Evolutionary conservation across 1,139 yeast genomes (phyloP), one percentile per base, ranked within the genome.

Genomic region (Pichia sp.): DNA sequence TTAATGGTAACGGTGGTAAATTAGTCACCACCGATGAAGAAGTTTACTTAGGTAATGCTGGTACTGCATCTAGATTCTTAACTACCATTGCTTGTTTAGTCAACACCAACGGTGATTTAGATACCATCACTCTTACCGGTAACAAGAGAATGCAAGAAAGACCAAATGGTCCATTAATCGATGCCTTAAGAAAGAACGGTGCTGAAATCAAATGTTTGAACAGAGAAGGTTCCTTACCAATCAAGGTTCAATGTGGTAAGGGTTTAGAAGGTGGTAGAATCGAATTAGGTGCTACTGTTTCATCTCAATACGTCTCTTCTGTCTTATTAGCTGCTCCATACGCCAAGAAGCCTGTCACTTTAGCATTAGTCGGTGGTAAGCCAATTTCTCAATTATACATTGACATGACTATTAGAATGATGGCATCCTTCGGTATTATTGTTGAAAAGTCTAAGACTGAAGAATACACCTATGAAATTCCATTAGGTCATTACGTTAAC

Each of bases 311-410:
- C 61, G 99, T 93, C 41, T 91, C 98, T 1, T 93, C 99, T 1
- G 79, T 93, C 48, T 77, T 93, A 61, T 91, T 93, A 96, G 87
- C 96, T 68, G 98, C 99, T 37, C 99, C 99, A 42, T 93, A 90
- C 63, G 98, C 99, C 19, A 71, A 81, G 48, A 76, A 80, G 53
- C 96, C 96, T 7, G 96, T 91, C 19, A 90, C 96, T 8, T 77
- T 93, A 61, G 72, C 94, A 9, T 75, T 93, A 49, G 93, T 87
- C 31, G 99, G 98, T 34, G 99, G 99, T 38, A 91, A 91, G 66
- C 99, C 99, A 58, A 89, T 93, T 56, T 91, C 98, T 19, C 96
- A 89, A 66, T 76, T 93, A 56, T 93, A 93, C 73, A 90, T 93
- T 58, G 97, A 91, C 63, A 93, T 93, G 99, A 94, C 99, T 4